A percentile compares a stretch with the other conserved stretches of the same genome.
phyloP scores from a whole-genome alignment of 371 early-diverging fungal genomes.

The Mucor lusitanicus region DNA sequence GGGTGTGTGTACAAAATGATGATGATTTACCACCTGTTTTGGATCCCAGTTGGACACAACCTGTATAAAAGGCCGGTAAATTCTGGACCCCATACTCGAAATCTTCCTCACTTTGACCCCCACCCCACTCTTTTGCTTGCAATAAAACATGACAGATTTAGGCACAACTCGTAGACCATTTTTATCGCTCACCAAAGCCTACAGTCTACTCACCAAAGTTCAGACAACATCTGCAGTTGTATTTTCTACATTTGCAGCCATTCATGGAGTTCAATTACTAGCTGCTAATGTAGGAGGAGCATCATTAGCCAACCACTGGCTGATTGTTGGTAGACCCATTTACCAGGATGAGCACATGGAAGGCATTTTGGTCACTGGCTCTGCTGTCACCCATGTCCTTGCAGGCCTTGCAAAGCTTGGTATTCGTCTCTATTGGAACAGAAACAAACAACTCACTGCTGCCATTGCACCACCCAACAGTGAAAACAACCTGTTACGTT shows the following conservation, averaged over 20 bases:
- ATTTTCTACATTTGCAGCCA: constrained; percentile 37
- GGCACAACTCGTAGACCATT: constrained; percentile 14
- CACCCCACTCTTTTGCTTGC: background rate
- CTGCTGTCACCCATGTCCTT: constrained; percentile 32
- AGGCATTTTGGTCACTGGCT: constrained; percentile 40
- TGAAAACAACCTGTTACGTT: constrained; percentile 7
- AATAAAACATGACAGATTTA: constrained; percentile 9
- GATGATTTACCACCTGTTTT: background rate
- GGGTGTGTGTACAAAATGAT: background rate
- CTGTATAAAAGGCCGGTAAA: background rate
- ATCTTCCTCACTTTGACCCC: background rate
- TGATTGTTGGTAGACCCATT: constrained; percentile 43
- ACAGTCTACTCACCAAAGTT: constrained; percentile 29
- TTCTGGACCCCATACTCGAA: background rate
- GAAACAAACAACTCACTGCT: background rate
- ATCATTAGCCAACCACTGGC: constrained; percentile 31
- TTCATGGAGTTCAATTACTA: constrained; percentile 39
- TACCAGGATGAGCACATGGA: constrained; percentile 52
- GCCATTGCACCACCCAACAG: background rate
- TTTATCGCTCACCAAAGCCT: constrained; percentile 26
- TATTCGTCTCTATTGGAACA: constrained; percentile 31
- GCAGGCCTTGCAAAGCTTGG: constrained; percentile 35
- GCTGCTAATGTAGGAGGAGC: constrained; percentile 38
- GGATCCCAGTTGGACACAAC: background rate
- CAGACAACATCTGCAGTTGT: constrained; percentile 44